Conservation (phyloP, 148 eudicot species). For the Camellia lanceoleosa region DNA sequence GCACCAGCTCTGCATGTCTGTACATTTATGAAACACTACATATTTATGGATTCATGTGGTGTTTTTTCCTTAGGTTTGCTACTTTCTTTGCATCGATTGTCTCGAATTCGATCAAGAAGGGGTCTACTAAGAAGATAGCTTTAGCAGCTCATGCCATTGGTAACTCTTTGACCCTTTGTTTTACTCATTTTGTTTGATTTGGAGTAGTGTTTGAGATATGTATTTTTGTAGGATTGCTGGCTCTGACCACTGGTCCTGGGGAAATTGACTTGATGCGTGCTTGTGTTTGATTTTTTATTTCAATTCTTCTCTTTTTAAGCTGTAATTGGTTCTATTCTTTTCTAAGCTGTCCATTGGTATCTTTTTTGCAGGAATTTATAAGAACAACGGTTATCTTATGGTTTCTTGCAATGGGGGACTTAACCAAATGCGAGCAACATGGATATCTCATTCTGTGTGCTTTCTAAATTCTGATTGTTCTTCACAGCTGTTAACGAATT, state of each 20-base stretch:
- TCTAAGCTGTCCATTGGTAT: no score
- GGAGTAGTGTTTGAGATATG: constrained; percentile 1
- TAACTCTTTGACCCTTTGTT: neutral
- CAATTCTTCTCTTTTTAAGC: no score
- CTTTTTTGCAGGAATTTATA: no score
- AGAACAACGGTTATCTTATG: no score
- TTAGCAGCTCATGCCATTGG: constrained; percentile 64
- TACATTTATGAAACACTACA: neutral
- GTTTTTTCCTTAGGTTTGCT: constrained; percentile 51
- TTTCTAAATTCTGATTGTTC: no score
- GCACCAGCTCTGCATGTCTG: neutral
- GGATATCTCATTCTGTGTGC: no score
- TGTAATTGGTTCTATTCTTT: no score
- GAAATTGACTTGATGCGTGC: no score
- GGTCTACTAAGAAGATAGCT: constrained; percentile 73
- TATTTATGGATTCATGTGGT: neutral
- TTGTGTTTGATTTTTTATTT: no score
- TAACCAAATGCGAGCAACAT: no score
- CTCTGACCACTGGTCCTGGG: constrained; percentile 71
- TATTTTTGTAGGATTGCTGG: constrained; percentile 60
- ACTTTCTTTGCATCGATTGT: constrained; percentile 80
- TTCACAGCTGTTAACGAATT: no score
- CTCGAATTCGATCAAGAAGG: constrained; percentile 68
- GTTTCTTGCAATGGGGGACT: no score
- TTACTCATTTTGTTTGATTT: neutral